A percentile compares a stretch with the other conserved stretches of the same genome.
Evolutionary conservation across 768 basidiomycete species (phyloP).

Genomic region (Cystoderma amianthinum): DNA sequence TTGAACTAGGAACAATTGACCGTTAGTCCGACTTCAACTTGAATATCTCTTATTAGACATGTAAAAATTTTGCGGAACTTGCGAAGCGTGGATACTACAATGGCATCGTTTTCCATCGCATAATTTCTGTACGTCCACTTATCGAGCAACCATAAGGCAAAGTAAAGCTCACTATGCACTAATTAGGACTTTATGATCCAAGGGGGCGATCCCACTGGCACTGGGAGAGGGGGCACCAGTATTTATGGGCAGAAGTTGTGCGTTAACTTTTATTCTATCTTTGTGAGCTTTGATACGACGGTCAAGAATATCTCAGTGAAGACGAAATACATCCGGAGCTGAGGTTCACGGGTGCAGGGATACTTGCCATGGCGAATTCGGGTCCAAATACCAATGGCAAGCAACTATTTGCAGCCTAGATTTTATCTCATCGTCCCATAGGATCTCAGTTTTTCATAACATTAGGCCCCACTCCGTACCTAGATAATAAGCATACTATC

Average conservation of each 20-base stretch:
- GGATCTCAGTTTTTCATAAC: constrained; percentile 96
- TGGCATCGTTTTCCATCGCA: constrained; percentile 82
- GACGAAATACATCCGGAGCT: constrained; percentile 90
- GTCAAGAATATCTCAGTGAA: constrained; percentile 38
- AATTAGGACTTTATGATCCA: constrained; percentile 94
- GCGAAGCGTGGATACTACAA: constrained; percentile 93
- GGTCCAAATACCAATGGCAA: constrained; percentile 87
- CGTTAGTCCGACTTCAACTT: background rate
- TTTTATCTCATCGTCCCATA: constrained; percentile 35
- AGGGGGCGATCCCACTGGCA: constrained; percentile 92
- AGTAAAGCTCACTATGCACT: background rate
- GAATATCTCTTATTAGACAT: constrained; percentile 50
- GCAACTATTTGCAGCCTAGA: constrained; percentile 27
- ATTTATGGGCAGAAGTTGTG: constrained; percentile 88
- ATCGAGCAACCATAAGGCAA: background rate
- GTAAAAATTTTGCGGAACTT: constrained; percentile 91
- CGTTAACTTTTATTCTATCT: constrained; percentile 16
- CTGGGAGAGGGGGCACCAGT: constrained; percentile 86
- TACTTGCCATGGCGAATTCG: constrained; percentile 96
- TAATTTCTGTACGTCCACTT: constrained; percentile 74
- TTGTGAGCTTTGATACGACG: background rate
- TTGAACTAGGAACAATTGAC: too few species aligned
- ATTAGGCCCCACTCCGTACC: constrained; percentile 73
- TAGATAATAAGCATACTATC: constrained; percentile 83
- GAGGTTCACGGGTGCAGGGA: constrained; percentile 93